Evolutionary conservation across 2,329 filamentous ascomycete species (phyloP), one percentile per base, ranked within the genome.

Genomic region (Fusarium globosum): DNA sequence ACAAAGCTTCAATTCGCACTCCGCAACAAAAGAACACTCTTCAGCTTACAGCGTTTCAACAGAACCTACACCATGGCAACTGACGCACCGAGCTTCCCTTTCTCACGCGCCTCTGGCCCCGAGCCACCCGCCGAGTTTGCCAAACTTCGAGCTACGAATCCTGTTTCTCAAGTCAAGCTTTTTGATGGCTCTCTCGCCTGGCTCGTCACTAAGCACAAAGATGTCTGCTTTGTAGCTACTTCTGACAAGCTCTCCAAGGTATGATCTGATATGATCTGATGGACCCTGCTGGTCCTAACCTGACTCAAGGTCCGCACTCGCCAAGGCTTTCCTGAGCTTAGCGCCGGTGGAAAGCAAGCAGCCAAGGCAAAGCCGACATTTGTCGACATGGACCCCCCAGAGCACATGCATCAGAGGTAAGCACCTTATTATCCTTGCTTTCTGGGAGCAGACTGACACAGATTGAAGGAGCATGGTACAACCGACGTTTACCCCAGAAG

Each of bases 321-420:
- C 3, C 79, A 82, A 4, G 85, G 85, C 0, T 87, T 87, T 59
- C 85, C 85, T 1, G 86, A 87, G 68, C 81, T 87, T 57, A 82
- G 79, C 58, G 81, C 83, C 15, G 84, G 85, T 18, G 86, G 85
- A 13, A 86, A 85, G 68, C 79, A 80, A 42, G 86, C 86, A 13
- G 85, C 82, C n/a, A 85, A 86, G 69, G 84, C 82, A 42, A 85
- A 83, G 62, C 84, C 86, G 2, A 87, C 85, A 1, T 87, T 87
- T 72, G 86, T 87, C 10, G 85, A 87, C 71, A 86, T 87, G 84
- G 85, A 87, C 66, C 76, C 84, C 8, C 86, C 86, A 0, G 81
- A 82, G 6, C 86, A 88, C 64, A 85, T 84, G 81, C 76, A 80
- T 20, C 84, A 87, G 65, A 81, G 84, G 82, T 82, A 74, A 61